Evolutionary conservation across 345 rosid genomes (phyloP).

Genomic region (Dimocarpus longan): DNA sequence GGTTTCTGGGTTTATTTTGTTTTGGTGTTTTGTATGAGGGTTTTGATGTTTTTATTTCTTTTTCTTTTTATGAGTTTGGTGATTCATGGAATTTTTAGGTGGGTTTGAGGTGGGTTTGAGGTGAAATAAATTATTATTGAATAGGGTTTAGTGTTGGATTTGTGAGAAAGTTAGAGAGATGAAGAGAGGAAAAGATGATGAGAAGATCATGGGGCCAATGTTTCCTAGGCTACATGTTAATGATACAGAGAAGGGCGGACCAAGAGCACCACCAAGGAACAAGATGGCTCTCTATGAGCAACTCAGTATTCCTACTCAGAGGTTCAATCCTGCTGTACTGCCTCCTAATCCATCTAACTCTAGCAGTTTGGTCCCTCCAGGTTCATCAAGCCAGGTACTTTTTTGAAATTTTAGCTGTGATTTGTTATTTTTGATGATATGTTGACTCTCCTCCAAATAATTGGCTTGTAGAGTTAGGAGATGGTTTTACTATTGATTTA

Average conservation of each 20-base stretch:
- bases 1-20: constrained; percentile 3
- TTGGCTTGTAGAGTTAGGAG: constrained; percentile 11
- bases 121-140: not conserved
- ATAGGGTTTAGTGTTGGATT: constrained; percentile 24
- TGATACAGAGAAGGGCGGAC: constrained; percentile 90
- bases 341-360: constrained; percentile 38
- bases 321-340: constrained; percentile 48
- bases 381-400: constrained; percentile 65
- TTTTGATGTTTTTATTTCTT: not conserved
- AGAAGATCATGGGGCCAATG: constrained; percentile 74
- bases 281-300: constrained; percentile 99
- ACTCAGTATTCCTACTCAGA: constrained; percentile 82
- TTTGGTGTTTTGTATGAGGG: constrained; percentile 7
- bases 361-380: constrained; percentile 44
- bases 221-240: constrained; percentile 93
- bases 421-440: constrained; percentile 11
- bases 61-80: not conserved
- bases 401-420: not conserved
- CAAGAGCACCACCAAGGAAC: constrained; percentile 97
- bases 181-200: constrained; percentile 81
- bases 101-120: constrained; percentile 9
- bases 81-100: constrained; percentile 12
- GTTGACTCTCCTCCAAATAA: not conserved
- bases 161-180: constrained; percentile 29
- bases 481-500: not conserved